phyloP scores from a whole-genome alignment of 768 basidiomycete genomes.

The Suillus subalutaceus region DNA sequence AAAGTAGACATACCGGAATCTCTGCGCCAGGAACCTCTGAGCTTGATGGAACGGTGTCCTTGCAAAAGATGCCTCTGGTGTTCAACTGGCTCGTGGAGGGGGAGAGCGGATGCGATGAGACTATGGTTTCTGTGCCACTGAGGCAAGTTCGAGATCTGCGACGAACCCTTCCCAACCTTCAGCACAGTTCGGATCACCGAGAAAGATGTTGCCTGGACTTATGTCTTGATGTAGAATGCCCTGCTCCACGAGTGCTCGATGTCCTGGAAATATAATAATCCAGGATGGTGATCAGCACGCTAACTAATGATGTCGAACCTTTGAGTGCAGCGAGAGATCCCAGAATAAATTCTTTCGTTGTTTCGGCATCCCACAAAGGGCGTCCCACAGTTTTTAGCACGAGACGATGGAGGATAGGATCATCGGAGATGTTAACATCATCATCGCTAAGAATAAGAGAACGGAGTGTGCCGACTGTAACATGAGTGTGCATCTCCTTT shows the following conservation, averaged over 20 bases:
- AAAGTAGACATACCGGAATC: too few species aligned
- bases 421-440: background rate
- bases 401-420: constrained; percentile 19
- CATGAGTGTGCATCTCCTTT: background rate
- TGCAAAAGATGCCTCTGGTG: too few species aligned
- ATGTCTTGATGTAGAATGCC: constrained; percentile 10
- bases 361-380: constrained; percentile 19
- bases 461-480: background rate
- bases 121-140: background rate
- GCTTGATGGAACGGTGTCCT: background rate
- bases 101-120: background rate
- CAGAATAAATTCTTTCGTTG: background rate
- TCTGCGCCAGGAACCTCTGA: background rate
- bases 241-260: constrained; percentile 1
- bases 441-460: background rate
- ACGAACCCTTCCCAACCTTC: background rate
- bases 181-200: background rate
- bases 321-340: background rate
- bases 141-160: background rate
- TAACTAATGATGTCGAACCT: background rate
- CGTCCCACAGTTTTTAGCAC: constrained; percentile 20
- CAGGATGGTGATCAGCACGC: background rate
- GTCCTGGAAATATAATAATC: constrained; percentile 1
- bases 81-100: background rate
- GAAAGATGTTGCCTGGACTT: constrained; percentile 9